Conservation (phyloP, 2,329 filamentous ascomycete genomes). For the Rugonectria rugulosa region DNA sequence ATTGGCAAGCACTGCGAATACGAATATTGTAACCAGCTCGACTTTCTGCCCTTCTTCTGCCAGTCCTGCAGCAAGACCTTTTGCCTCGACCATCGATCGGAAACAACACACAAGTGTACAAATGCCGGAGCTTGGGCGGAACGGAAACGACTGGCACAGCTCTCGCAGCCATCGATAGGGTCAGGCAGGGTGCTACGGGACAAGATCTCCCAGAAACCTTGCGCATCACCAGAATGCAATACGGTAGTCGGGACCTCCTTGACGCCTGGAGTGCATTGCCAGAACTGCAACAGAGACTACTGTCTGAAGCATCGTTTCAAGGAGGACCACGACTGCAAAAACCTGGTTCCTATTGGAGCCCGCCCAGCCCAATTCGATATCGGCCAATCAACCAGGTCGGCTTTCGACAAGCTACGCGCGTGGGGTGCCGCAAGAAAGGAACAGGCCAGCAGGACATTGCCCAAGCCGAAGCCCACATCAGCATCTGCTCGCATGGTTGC, state of each 20-base stretch:
- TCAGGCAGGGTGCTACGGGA: constrained; percentile 63
- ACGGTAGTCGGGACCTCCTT: constrained; percentile 74
- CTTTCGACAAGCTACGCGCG: constrained; percentile 77
- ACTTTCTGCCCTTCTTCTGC: constrained; percentile 95
- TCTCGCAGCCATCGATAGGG: constrained; percentile 61
- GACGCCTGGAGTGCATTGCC: constrained; percentile 74
- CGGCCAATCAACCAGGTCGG: constrained; percentile 72
- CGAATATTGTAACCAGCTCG: constrained; percentile 90
- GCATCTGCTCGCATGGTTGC: constrained; percentile 72
- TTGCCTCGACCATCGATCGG: constrained; percentile 93
- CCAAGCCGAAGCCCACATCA: constrained; percentile 69
- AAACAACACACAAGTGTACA: constrained; percentile 77
- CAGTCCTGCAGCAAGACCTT: constrained; percentile 86
- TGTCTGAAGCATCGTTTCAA: constrained; percentile 79
- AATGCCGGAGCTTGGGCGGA: constrained; percentile 69
- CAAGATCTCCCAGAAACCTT: constrained; percentile 69
- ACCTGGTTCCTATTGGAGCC: constrained; percentile 68
- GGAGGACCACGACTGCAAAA: constrained; percentile 86
- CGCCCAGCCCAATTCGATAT: constrained; percentile 53
- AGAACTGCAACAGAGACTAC: constrained; percentile 75
- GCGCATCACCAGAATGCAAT: constrained; percentile 71
- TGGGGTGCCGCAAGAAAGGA: constrained; percentile 82
- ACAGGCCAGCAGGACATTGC: constrained; percentile 63
- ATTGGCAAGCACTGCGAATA: constrained; percentile 93
- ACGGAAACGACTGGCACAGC: constrained; percentile 61